Base-by-base conservation (phyloP, 2,329 filamentous ascomycete genomes). In the Colletotrichum lini region DNA sequence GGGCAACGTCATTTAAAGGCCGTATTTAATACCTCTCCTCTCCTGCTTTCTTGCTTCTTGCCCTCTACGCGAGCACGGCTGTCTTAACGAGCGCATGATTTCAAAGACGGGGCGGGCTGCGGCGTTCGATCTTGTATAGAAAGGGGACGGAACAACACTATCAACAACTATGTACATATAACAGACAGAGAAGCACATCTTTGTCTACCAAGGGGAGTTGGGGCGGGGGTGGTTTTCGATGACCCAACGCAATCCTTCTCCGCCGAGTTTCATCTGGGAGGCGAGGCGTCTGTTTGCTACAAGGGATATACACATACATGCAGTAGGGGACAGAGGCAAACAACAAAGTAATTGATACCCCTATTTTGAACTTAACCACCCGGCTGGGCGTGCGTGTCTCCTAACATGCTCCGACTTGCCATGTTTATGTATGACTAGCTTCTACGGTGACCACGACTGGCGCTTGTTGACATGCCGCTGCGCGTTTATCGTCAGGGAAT, bases 1-100 rank as follows among this genome's bases (percentile, higher is more conserved):
- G 5, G 96, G 96, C 18, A 96, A 95, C 74, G 84, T 91, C 72
- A 86, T 91, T 61, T 90, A 76, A 78, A 9, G 7, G 15, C 8
- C 38, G 2, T 35, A 8, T 47, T 8, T 16, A 62, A 21, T n/a
- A 26, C 40, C 30, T 49, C 50, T 64, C 23, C 61, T 40, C 50
- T 53, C 58, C 53, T 68, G 18, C 49, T 59, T 54, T 42, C 44
- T 70, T 45, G 16, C 30, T 54, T 67, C 65, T 18, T 35, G 56
- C 50, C 57, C 30, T n/a, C 23, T 30, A 44, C 7, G 35, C 52
- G 56, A 58, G 68, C 35, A 72, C 65, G 65, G 65, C 58, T 58
- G 58, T 63, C 23, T 62, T 69, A 68, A 70, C 16, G 69, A 72
- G 69, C 65, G 47, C 59, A 72, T 64, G 69, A 72, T 53, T 54